These are phyloP conservation scores for Scedosporium minutisporum DNA, from an alignment of 2,329 filamentous ascomycete species.

Conservation along the genomic window DNA sequence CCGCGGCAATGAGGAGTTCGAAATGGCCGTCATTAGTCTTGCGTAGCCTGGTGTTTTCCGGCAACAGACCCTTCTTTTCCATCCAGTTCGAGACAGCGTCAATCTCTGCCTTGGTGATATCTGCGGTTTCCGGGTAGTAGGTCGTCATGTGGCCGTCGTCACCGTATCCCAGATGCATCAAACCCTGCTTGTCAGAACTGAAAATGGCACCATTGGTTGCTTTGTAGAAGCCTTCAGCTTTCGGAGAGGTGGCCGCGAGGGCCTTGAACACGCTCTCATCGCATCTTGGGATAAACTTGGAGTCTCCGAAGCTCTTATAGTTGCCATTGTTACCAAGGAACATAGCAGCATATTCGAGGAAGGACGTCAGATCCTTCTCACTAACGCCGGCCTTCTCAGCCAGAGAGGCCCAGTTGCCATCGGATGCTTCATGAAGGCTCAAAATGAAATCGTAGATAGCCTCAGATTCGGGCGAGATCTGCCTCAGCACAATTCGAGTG, in stretches of 20 bases:
- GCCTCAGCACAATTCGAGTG: conserved; percentile 67
- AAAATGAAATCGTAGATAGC: conserved; percentile 74
- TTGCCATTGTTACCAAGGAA: conserved; percentile 76
- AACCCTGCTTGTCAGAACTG: conserved; percentile 49
- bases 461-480: conserved; percentile 74
- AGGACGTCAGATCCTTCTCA: conserved; percentile 53
- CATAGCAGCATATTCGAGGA: conserved; percentile 68
- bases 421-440: conserved; percentile 53
- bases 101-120: conserved; percentile 68
- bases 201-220: conserved; percentile 65
- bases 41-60: conserved; percentile 66
- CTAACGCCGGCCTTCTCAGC: conserved; percentile 55
- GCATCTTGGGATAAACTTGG: conserved; percentile 72
- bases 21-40: conserved; percentile 57
- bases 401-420: conserved; percentile 62
- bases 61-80: conserved; percentile 59
- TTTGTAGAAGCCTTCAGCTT: conserved; percentile 55
- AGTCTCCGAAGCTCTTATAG: conserved; percentile 80
- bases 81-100: conserved; percentile 62
- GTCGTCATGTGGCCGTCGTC: conserved; percentile 69
- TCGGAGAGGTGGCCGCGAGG: conserved; percentile 50
- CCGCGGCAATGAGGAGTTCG: conserved; percentile 67
- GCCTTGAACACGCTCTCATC: conserved; percentile 53
- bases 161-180: conserved; percentile 68
- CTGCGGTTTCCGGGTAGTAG: conserved; percentile 69